Evolutionary conservation across 2,329 filamentous ascomycete genomes (phyloP).

Genomic region (Aspergillus alliaceus): DNA sequence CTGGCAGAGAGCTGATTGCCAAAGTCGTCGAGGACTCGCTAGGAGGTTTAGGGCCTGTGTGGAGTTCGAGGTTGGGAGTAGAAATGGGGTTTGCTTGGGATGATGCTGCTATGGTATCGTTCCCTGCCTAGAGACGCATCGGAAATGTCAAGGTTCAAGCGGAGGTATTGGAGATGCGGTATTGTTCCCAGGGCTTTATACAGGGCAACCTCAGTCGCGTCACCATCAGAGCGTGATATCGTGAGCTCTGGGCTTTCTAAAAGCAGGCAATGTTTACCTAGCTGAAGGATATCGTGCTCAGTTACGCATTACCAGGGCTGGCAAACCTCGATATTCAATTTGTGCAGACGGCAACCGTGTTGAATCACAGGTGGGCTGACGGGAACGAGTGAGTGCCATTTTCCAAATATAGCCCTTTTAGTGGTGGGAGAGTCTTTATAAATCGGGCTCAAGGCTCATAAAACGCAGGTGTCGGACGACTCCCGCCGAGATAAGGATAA

Average conservation of each 20-base stretch:
- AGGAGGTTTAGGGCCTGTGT: neutral
- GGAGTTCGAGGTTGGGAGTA: rapidly evolving
- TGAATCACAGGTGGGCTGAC: neutral
- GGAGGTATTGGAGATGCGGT: neutral
- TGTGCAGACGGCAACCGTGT: neutral
- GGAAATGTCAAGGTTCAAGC: neutral
- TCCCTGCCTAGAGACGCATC: neutral
- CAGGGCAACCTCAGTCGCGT: neutral
- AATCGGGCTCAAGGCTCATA: neutral
- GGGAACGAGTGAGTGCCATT: neutral
- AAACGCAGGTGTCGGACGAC: neutral
- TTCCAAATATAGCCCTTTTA: neutral
- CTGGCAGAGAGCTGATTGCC: neutral
- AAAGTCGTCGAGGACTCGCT: neutral
- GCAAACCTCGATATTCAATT: neutral
- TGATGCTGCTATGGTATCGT: neutral
- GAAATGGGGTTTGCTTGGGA: neutral
- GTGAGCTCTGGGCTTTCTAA: neutral
- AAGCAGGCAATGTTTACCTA: neutral
- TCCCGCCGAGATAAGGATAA: neutral
- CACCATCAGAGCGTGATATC: neutral
- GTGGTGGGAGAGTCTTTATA: neutral
- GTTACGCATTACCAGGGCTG: neutral
- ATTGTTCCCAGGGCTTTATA: neutral
- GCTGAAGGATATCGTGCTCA: neutral